These are phyloP conservation scores for Mortierella sp. DNA, from an alignment of 371 early-diverging fungal species.

Conservation along the genomic window DNA sequence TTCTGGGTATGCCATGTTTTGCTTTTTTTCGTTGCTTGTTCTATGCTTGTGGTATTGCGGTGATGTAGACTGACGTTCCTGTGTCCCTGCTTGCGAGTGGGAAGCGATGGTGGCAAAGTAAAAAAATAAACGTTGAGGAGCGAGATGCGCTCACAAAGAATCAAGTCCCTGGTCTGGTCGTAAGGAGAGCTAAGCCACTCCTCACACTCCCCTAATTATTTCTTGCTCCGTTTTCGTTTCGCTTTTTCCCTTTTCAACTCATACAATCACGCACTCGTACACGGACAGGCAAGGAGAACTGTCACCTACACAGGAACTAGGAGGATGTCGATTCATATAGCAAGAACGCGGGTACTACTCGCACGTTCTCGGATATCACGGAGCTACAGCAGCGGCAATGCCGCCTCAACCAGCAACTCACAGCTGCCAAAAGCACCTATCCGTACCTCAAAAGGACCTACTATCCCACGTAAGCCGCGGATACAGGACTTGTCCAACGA, in stretches of 20 bases:
- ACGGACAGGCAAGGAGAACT: background rate
- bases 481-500: background rate
- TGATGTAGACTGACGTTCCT: background rate
- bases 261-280: background rate
- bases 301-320: background rate
- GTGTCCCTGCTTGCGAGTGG: background rate
- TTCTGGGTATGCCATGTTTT: background rate
- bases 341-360: background rate
- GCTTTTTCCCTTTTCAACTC: background rate
- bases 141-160: background rate
- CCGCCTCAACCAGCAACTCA: background rate
- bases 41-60: background rate
- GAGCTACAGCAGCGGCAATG: background rate
- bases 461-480: background rate
- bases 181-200: background rate
- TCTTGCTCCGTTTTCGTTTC: background rate
- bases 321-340: background rate
- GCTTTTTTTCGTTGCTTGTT: background rate
- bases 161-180: background rate
- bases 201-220: background rate
- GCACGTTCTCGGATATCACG: background rate
- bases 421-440: background rate
- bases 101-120: slow-evolving; percentile 1
- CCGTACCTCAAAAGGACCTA: background rate
- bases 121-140: background rate